Evolutionary conservation across 768 basidiomycete genomes (phyloP).

Genomic region (Hygrophorus pudorinus): DNA sequence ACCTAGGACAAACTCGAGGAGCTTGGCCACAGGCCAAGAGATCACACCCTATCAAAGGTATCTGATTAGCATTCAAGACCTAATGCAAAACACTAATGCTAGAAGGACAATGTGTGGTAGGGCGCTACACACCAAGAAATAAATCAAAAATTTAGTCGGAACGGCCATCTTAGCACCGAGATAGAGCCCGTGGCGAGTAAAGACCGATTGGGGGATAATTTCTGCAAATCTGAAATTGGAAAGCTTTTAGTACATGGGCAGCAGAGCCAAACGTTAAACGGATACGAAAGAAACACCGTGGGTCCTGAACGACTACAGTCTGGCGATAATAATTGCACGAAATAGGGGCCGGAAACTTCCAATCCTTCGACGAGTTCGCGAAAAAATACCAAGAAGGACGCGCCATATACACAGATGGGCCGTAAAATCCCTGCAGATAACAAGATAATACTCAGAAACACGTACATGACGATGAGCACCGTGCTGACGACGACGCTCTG

Average conservation of each 20-base stretch:
- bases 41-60: slow-evolving; percentile 44
- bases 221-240: slow-evolving; percentile 60
- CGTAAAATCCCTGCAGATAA: too few species aligned
- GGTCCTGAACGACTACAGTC: too few species aligned
- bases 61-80: not conserved
- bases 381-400: too few species aligned
- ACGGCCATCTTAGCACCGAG: slow-evolving; percentile 82
- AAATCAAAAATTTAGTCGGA: slow-evolving; percentile 59
- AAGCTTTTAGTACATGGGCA: not conserved
- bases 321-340: too few species aligned
- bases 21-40: slow-evolving; percentile 79
- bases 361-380: not conserved
- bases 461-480: slow-evolving; percentile 80
- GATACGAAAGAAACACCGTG: too few species aligned
- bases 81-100: not conserved
- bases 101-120: too few species aligned
- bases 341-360: not conserved
- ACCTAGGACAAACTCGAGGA: slow-evolving; percentile 70
- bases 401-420: too few species aligned
- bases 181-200: slow-evolving; percentile 81
- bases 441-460: too few species aligned
- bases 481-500: slow-evolving; percentile 76
- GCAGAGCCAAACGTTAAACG: too few species aligned
- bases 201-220: slow-evolving; percentile 90
- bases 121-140: slow-evolving; percentile 41